Evolutionary conservation across 2,329 filamentous ascomycete genomes (phyloP).

Genomic region (Sporothrix inflata): DNA sequence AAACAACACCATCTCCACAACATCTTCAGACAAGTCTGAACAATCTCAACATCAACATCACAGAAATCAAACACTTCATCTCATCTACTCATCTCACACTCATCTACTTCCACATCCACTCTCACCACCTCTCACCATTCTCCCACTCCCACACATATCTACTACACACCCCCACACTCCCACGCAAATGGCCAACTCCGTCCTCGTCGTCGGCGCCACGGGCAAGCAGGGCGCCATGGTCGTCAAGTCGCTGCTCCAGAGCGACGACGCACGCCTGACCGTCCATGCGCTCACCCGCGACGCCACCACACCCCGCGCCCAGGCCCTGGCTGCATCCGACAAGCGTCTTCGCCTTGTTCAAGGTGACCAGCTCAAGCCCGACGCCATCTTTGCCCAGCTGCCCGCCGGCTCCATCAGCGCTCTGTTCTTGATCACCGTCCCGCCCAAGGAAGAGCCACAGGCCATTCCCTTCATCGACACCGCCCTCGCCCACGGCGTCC

Average conservation of each 20-base stretch:
- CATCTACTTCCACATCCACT: neutral
- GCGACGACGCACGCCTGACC: conserved; percentile 15
- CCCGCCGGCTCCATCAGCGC: conserved; percentile 39
- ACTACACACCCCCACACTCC: neutral
- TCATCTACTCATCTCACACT: neutral
- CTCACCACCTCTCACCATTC: neutral
- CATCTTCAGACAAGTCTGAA: neutral
- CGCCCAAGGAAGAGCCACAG: conserved; percentile 43
- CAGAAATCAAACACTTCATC: no score
- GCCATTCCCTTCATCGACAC: conserved; percentile 43
- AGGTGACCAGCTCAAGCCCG: conserved; percentile 42
- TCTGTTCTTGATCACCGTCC: conserved; percentile 43
- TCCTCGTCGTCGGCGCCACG: conserved; percentile 34
- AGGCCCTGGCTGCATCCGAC: conserved; percentile 44
- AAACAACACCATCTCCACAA: neutral
- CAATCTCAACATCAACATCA: neutral
- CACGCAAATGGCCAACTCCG: conserved; percentile 15
- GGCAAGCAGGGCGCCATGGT: conserved; percentile 34
- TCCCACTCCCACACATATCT: neutral
- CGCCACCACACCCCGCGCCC: conserved; percentile 36
- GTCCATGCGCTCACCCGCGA: conserved; percentile 38
- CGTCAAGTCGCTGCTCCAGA: conserved; percentile 31
- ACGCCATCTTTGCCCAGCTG: conserved; percentile 41
- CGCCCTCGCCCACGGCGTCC: conserved; percentile 40
- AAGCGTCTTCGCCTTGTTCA: conserved; percentile 41